Evolutionary conservation across 78 protist species (phyloP), one percentile per base, ranked within the genome.

Genomic region (Dictyostelium brefeldianum): DNA sequence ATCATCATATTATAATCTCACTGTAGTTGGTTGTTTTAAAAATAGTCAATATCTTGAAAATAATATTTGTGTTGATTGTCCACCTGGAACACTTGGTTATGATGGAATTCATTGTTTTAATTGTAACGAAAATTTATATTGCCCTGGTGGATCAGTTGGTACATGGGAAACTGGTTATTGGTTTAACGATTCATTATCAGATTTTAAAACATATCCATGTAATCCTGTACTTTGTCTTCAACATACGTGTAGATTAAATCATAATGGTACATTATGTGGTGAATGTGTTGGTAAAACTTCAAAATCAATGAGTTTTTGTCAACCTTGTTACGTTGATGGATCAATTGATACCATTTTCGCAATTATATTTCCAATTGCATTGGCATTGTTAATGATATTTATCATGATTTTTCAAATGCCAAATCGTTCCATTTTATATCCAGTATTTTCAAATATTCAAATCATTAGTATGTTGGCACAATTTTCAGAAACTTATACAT

Each of bases 381-480:
- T 64, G 25, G 73, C 27, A 11, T 9, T 27, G 10, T 0, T 64
- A 2, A 10, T 64, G 11, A 64, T 64, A 64, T 14, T 64, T 27
- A 29, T 67, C 27, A 12, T 67, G 31, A 14, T 31, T 29, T 67
- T 15, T 31, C n/a, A 31, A 5, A 31, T 67, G 75, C 75, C 75
- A 67, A 67, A 67, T 67, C 27, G 75, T 14, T 31, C 75, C 11
- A 67, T 67, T 1, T 10, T 67, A 11, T 67, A 31, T 67, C 29
- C 75, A 29, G 9, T 18, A 15, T 25, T 67, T 67, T 29, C 75
- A 1, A 67, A 25, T 67, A 31, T 67, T 31, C 75, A 67, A 67
- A 29, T 67, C 43, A 67, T 67, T 67, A 67, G 75, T 67, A 67
- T 67, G 48, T 15, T 67, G 48, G 41, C 75, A 31, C 43, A 25